These are phyloP conservation scores for Alternaria hordeiaustralica DNA, from an alignment of 2,329 filamentous ascomycete species.

Conservation along the genomic window DNA sequence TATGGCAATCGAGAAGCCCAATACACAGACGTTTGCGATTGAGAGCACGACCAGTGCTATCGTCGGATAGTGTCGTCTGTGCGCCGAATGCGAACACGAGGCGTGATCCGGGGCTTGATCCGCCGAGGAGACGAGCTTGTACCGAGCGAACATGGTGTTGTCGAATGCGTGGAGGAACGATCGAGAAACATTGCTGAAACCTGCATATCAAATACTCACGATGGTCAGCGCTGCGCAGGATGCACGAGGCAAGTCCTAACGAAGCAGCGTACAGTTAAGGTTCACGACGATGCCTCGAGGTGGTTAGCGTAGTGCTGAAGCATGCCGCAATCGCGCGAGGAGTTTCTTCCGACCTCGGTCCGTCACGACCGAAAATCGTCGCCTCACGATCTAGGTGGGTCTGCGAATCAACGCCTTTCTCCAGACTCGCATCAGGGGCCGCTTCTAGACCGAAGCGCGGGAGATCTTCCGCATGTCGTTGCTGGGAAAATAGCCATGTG, in stretches of 20 bases:
- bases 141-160: constrained; percentile 3
- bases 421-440: neutral
- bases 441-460: neutral
- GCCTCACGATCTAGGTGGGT: neutral
- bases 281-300: neutral
- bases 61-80: neutral
- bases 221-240: neutral
- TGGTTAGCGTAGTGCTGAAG: neutral
- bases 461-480: neutral
- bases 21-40: neutral
- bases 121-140: neutral
- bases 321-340: neutral
- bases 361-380: neutral
- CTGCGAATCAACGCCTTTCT: neutral
- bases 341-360: neutral
- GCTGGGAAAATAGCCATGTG: neutral
- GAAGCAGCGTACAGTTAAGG: constrained; percentile 2
- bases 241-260: constrained; percentile 1
- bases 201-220: constrained; percentile 2
- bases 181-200: neutral
- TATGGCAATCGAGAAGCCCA: neutral
- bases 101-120: neutral
- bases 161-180: neutral
- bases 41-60: neutral
- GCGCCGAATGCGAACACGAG: neutral